Conservation (phyloP, 208 protist genomes). For the Trypanosoma caninum region DNA sequence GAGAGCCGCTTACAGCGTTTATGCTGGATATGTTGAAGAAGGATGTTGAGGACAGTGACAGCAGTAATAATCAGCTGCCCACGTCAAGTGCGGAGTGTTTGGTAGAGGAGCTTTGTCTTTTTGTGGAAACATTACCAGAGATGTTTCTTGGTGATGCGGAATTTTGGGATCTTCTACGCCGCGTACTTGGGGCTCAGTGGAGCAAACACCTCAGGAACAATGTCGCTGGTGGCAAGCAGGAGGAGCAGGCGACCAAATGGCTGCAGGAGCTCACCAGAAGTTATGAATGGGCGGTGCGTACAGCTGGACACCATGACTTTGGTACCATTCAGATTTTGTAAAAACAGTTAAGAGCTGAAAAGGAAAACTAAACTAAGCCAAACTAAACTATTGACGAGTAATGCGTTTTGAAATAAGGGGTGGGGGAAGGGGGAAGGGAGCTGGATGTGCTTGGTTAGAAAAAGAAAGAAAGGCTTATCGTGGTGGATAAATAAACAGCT, state of each 20-base stretch:
- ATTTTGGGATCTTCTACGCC: slow-evolving; percentile 38
- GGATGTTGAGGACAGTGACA: not conserved
- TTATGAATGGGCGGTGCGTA: slow-evolving; percentile 54
- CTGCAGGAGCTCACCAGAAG: slow-evolving; percentile 33
- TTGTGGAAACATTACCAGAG: slow-evolving; percentile 38
- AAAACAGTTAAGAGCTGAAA: slow-evolving; percentile 1
- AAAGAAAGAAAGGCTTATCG: no score
- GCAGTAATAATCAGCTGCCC: not conserved
- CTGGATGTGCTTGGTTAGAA: no score
- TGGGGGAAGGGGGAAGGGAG: no score
- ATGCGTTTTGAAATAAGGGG: no score
- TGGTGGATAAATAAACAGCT: no score
- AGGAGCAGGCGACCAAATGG: slow-evolving; percentile 6
- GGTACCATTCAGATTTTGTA: slow-evolving; percentile 22
- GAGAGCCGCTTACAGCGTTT: slow-evolving; percentile 17
- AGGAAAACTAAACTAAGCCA: no score
- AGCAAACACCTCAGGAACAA: slow-evolving; percentile 3
- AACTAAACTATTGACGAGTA: no score
- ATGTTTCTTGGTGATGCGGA: slow-evolving; percentile 35
- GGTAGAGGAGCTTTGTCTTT: slow-evolving; percentile 23
- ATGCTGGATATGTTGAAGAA: slow-evolving; percentile 10
- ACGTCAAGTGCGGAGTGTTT: not conserved
- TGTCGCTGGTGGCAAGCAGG: not conserved
- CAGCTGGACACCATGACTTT: slow-evolving; percentile 38
- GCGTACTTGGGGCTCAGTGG: slow-evolving; percentile 31